Evolutionary conservation across 768 basidiomycete species (phyloP).

Genomic region (Mycena maculata): DNA sequence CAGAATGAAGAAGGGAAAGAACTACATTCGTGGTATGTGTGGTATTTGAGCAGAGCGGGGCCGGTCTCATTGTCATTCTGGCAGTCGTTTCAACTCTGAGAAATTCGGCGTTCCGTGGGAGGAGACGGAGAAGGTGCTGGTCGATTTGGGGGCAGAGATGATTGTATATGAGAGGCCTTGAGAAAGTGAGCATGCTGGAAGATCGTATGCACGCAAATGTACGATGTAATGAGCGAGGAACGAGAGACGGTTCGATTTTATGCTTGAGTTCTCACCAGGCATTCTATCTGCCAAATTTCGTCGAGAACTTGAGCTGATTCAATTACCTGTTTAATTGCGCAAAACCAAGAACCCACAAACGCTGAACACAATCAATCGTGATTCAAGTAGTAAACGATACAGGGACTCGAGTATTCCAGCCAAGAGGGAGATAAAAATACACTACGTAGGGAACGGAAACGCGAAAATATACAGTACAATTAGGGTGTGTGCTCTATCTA

Average conservation of each 20-base stretch:
- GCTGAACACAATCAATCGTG: neutral
- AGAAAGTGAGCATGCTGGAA: too few species aligned
- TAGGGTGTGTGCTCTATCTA: neutral
- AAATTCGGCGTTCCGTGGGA: slow-evolving; percentile 58
- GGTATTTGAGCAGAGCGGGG: neutral
- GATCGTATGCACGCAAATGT: too few species aligned
- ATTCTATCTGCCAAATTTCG: too few species aligned
- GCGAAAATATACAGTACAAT: slow-evolving; percentile 31
- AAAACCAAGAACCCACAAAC: neutral
- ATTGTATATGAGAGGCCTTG: slow-evolving; percentile 47
- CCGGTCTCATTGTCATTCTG: neutral
- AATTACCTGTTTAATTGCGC: too few species aligned
- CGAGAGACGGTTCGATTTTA: too few species aligned
- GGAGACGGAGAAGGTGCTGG: slow-evolving; percentile 49
- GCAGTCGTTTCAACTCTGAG: slow-evolving; percentile 57
- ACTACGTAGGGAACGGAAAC: slow-evolving; percentile 11
- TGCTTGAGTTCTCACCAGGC: too few species aligned
- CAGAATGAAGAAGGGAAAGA: slow-evolving; percentile 46
- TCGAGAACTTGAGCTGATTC: too few species aligned
- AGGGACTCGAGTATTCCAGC: slow-evolving; percentile 32
- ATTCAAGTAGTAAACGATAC: slow-evolving; percentile 20
- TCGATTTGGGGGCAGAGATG: slow-evolving; percentile 47
- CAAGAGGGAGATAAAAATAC: slow-evolving; percentile 33
- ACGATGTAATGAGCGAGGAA: too few species aligned
- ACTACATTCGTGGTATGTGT: slow-evolving; percentile 53